Percentiles rank a stretch among this genome's conserved stretches.
phyloP scores from a whole-genome alignment of 2,329 filamentous ascomycete species.

The Penicillium hordei region DNA sequence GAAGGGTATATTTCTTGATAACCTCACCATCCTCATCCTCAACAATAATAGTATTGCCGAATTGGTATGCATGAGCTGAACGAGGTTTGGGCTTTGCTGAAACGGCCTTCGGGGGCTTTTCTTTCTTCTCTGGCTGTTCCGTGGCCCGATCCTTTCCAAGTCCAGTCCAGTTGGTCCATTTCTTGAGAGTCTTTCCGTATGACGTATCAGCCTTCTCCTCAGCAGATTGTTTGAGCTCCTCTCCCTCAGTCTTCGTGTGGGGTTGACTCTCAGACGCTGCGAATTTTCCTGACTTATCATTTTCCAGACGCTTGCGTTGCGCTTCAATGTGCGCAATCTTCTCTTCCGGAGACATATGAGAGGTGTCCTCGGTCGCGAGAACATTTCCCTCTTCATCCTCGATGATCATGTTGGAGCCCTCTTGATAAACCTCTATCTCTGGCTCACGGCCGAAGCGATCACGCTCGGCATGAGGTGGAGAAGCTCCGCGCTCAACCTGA shows the following conservation, averaged over 20 bases:
- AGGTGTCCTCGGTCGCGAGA: slow-evolving; percentile 61
- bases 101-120: slow-evolving; percentile 17
- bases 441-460: slow-evolving; percentile 38
- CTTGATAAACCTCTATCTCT: slow-evolving; percentile 70
- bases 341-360: slow-evolving; percentile 54
- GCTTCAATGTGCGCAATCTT: slow-evolving; percentile 57
- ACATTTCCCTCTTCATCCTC: slow-evolving; percentile 89
- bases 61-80: slow-evolving; percentile 66
- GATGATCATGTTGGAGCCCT: slow-evolving; percentile 74
- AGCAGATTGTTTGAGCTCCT: slow-evolving; percentile 42
- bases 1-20: slow-evolving; percentile 67
- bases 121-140: slow-evolving; percentile 22
- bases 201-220: slow-evolving; percentile 38
- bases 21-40: slow-evolving; percentile 69
- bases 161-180: slow-evolving; percentile 48
- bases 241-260: slow-evolving; percentile 46
- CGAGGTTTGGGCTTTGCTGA: slow-evolving; percentile 39
- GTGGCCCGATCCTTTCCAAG: slow-evolving; percentile 37
- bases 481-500: slow-evolving; percentile 39
- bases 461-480: slow-evolving; percentile 36
- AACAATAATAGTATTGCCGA: slow-evolving; percentile 69
- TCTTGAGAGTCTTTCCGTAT: slow-evolving; percentile 46
- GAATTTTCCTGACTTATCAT: slow-evolving; percentile 49
- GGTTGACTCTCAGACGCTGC: slow-evolving; percentile 48
- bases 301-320: slow-evolving; percentile 54